Evolutionary conservation across 306 rosid species (phyloP).

Genomic region (Sicyos baderoa): DNA sequence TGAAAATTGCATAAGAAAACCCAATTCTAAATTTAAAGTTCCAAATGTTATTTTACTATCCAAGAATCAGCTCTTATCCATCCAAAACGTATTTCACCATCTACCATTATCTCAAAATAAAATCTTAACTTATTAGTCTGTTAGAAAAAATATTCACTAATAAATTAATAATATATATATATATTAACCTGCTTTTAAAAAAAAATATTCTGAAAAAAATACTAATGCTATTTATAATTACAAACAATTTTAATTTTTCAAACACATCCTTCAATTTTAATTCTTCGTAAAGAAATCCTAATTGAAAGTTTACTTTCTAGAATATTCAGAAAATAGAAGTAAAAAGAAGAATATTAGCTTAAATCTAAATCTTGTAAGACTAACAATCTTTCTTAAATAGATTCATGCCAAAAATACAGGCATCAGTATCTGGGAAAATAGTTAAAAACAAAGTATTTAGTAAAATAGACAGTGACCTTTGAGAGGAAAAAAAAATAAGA

Average conservation of each 20-base stretch:
- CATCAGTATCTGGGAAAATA: background rate
- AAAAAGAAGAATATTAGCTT: background rate
- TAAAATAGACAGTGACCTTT: background rate
- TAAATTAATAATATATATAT: too few species aligned
- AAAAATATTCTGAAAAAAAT: too few species aligned
- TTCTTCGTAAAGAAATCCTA: slow-evolving; percentile 1
- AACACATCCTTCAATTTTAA: background rate
- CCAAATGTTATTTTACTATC: background rate
- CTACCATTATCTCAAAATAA: background rate
- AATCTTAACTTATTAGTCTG: background rate
- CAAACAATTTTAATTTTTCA: background rate
- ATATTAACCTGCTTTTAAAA: too few species aligned
- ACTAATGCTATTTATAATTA: background rate
- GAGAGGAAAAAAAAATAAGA: too few species aligned
- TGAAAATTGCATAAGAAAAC: background rate
- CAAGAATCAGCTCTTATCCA: background rate
- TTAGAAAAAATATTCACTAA: too few species aligned
- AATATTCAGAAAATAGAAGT: background rate
- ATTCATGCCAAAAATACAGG: background rate
- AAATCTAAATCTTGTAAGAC: background rate
- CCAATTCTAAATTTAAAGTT: background rate
- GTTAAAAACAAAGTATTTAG: too few species aligned
- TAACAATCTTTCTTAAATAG: background rate
- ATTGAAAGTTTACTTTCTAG: background rate
- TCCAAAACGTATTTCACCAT: slow-evolving; percentile 11